Evolutionary conservation across 2,329 filamentous ascomycete species (phyloP).

Genomic region (Spiromastix sp.): DNA sequence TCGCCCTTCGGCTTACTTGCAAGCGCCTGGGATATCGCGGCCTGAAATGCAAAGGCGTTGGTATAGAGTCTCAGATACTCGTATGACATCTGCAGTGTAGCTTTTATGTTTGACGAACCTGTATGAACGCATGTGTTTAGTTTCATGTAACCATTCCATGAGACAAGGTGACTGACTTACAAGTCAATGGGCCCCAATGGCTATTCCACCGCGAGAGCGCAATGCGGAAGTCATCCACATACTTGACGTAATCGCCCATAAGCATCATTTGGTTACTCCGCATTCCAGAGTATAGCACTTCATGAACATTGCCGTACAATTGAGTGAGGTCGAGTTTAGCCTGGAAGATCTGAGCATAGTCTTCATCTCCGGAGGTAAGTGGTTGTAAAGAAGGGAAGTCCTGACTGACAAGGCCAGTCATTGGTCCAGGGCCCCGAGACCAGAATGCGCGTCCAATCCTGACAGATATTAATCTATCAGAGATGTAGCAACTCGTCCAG

Average conservation of each 20-base stretch:
- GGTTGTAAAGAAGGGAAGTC: slow-evolving; percentile 59
- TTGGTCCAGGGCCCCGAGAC: slow-evolving; percentile 59
- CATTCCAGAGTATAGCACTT: slow-evolving; percentile 62
- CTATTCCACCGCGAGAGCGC: slow-evolving; percentile 62
- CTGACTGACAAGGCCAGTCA: slow-evolving; percentile 53
- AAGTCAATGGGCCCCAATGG: slow-evolving; percentile 56
- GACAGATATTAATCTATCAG: slow-evolving; percentile 59
- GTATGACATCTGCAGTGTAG: slow-evolving; percentile 58
- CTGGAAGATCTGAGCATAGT: slow-evolving; percentile 59
- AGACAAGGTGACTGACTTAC: slow-evolving; percentile 32
- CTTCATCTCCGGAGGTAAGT: slow-evolving; percentile 48
- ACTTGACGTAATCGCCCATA: slow-evolving; percentile 63
- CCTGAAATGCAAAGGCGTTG: slow-evolving; percentile 67
- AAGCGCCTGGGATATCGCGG: slow-evolving; percentile 47
- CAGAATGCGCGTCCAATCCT: slow-evolving; percentile 63
- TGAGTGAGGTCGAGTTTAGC: slow-evolving; percentile 62
- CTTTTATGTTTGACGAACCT: slow-evolving; percentile 56
- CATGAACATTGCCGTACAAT: slow-evolving; percentile 63
- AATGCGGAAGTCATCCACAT: slow-evolving; percentile 62
- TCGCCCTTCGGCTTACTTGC: slow-evolving; percentile 29
- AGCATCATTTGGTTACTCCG: slow-evolving; percentile 59
- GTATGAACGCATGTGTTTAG: too few species aligned
- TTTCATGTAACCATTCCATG: background rate
- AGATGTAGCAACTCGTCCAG: slow-evolving; percentile 60
- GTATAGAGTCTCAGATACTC: slow-evolving; percentile 65